Percentiles rank a stretch among this genome's conserved stretches.
These are phyloP conservation scores for Sporothrix variecibatus DNA, from an alignment of 2,329 filamentous ascomycete genomes.

Conservation along the genomic window DNA sequence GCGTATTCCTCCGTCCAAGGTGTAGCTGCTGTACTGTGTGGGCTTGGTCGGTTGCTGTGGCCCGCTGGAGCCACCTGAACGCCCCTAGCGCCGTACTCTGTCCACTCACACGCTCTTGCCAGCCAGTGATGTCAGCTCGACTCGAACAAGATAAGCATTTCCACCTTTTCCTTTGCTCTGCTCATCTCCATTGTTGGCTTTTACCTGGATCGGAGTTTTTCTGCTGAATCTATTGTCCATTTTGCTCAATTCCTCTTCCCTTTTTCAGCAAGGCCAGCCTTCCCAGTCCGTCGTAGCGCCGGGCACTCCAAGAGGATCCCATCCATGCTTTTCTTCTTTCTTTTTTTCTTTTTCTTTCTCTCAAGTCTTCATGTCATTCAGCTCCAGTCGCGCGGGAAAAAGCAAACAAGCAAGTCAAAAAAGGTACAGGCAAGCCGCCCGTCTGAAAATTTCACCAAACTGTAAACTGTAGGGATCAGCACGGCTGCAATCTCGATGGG, in stretches of 20 bases:
- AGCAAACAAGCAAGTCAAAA: not conserved
- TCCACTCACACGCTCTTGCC: not conserved
- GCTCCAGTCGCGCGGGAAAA: not conserved
- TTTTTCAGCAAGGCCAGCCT: not conserved
- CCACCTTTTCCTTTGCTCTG: no score
- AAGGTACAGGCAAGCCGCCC: not conserved
- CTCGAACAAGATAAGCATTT: constrained; percentile 6
- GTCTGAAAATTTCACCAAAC: no score
- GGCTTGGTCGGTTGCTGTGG: not conserved
- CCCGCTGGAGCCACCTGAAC: not conserved
- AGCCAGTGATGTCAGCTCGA: not conserved
- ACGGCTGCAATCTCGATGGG: not conserved
- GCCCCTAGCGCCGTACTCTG: not conserved
- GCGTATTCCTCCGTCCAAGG: constrained; percentile 18
- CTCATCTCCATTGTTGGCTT: not conserved
- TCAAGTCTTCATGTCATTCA: not conserved
- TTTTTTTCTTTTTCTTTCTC: not conserved
- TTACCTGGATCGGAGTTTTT: constrained; percentile 2
- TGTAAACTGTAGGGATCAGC: not conserved
- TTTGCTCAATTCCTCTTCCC: not conserved
- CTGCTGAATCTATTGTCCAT: not conserved
- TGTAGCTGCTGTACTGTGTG: constrained; percentile 16
- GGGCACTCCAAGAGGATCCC: not conserved
- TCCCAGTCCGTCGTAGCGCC: constrained; percentile 7
- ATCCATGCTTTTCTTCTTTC: not conserved